Evolutionary conservation across 2,329 filamentous ascomycete species (phyloP), one percentile per base, ranked within the genome.

Genomic region (Incumbomyces lentus): DNA sequence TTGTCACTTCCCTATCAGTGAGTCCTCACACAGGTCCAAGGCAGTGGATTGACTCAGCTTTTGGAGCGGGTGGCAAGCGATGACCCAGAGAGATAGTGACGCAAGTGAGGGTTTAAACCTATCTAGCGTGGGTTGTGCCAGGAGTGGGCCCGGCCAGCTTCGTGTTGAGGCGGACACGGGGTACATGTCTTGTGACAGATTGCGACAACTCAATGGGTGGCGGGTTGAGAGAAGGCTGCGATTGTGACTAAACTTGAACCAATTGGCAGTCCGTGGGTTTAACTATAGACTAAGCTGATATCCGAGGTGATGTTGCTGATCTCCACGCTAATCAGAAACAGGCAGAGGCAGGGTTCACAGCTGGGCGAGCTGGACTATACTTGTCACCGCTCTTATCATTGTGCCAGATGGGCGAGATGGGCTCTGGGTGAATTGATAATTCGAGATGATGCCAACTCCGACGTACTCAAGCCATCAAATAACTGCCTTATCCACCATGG

Each of bases 161-260:
- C n/a, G 31, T 44, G 46, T 44, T 49, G 41, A 46, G 40, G 42
- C 36, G 39, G 40, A 35, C 49, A 37, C 26, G 34, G 14, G 17
- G 42, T 17, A 33, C 17, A 47, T 14, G 30, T 47, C 26, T 26
- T 41, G 30, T 47, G 44, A 33, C 29, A 32, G 31, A 40, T 32
- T 19, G 29, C 16, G 35, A 33, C 29, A 32, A 17, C 26, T 35
- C 32, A 18, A 39, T 37, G 44, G 33, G 26, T 47, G 31, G 31
- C 13, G 13, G 29, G 22, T 17, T 16, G 17, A 32, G 35, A 6
- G 8, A 31, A 18, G 14, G 10, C 7, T 44, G 31, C 40, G 34
- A 36, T 44, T 31, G 26, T 44, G 22, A 26, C 8, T 26, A 8
- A 26, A 4, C 22, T 5, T 5, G 5, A 8, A 26, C 4, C 5